These are phyloP conservation scores for Solanum neorickii DNA, from an alignment of 257 asterid genomes.

Conservation along the genomic window DNA sequence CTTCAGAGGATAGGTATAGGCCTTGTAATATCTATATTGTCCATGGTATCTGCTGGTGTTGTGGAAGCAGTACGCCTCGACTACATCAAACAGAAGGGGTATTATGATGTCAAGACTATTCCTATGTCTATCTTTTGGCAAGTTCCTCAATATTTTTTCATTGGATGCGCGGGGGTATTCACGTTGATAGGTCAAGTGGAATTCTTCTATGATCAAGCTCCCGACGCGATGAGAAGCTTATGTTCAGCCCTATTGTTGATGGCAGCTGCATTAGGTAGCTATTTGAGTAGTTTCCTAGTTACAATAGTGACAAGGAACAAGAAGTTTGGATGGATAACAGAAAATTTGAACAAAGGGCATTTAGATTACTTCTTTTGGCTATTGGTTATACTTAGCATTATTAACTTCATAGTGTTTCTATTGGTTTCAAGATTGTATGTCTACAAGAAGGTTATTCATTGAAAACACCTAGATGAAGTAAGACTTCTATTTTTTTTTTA, in stretches of 20 bases:
- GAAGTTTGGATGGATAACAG: conserved; percentile 62
- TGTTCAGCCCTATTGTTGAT: conserved; percentile 59
- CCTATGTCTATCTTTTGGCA: conserved; percentile 61
- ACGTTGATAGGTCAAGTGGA: conserved; percentile 70
- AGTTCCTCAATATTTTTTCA: conserved; percentile 12
- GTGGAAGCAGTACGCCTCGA: conserved; percentile 49
- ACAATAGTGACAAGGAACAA: conserved; percentile 44
- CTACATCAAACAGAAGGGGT: conserved; percentile 24
- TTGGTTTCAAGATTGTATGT: conserved; percentile 22
- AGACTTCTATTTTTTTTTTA: background rate
- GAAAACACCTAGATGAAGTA: background rate
- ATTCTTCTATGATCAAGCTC: conserved; percentile 79
- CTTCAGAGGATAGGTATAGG: conserved; percentile 75
- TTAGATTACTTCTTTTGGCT: conserved; percentile 68
- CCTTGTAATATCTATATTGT: conserved; percentile 26
- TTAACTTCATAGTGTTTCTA: conserved; percentile 45
- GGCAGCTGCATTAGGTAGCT: conserved; percentile 58
- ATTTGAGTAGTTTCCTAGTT: conserved; percentile 49
- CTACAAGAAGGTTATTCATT: conserved; percentile 47
- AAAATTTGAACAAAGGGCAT: conserved; percentile 63
- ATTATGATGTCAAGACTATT: conserved; percentile 35
- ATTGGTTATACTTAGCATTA: conserved; percentile 41
- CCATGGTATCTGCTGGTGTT: conserved; percentile 51
- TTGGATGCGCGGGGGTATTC: conserved; percentile 76
- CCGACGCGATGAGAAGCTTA: conserved; percentile 74